Conservation (phyloP, 306 rosid species). For the Quercus bicolor region DNA sequence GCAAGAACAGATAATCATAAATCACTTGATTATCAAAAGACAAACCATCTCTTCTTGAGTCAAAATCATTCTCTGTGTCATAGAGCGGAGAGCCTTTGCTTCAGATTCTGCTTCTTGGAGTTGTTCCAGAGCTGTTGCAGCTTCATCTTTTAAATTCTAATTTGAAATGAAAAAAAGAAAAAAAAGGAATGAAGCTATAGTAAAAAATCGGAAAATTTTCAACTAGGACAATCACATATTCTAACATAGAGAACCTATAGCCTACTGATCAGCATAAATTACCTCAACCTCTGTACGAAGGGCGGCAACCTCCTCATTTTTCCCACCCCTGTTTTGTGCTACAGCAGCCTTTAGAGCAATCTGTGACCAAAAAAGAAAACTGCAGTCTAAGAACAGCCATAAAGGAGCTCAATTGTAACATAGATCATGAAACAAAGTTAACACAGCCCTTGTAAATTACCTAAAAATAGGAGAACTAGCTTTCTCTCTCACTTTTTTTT, state of each 20-base stretch:
- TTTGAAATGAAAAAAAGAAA: not conserved
- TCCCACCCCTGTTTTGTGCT: conserved; percentile 68
- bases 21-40: conserved; percentile 23
- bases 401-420: not conserved
- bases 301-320: conserved; percentile 65
- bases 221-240: conserved; percentile 16
- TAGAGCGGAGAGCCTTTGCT: conserved; percentile 78
- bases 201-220: not conserved
- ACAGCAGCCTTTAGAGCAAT: conserved; percentile 96
- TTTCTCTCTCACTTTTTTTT: not conserved
- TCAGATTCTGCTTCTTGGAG: conserved; percentile 90
- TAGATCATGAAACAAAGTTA: not conserved
- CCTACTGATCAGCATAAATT: conserved; percentile 4
- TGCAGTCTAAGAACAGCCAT: conserved; percentile 27
- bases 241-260: not conserved
- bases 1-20: not conserved
- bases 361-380: conserved; percentile 43
- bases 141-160: conserved; percentile 84
- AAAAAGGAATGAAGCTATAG: conserved; percentile 12
- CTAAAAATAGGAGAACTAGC: not conserved
- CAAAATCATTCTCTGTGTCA: conserved; percentile 96
- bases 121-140: conserved; percentile 64
- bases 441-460: not conserved
- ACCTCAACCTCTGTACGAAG: conserved; percentile 90
- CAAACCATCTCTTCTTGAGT: conserved; percentile 99